phyloP scores from a whole-genome alignment of 2,329 filamentous ascomycete species.

The Pseudogymnoascus sp. region DNA sequence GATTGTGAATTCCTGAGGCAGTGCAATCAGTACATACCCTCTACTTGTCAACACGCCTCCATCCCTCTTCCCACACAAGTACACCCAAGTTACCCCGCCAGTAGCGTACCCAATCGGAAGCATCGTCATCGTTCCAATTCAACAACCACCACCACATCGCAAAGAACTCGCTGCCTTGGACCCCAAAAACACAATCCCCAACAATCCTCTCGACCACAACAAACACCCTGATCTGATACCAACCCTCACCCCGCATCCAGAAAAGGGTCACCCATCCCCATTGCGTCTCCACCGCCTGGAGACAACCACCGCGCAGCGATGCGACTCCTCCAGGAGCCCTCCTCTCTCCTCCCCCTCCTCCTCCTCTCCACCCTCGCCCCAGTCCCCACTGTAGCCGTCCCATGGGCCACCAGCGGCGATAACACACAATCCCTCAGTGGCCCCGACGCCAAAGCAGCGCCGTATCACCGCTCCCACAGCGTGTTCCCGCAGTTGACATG shows the following conservation, averaged over 20 bases:
- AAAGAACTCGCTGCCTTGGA: neutral
- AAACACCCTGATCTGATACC: neutral
- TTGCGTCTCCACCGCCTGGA: conserved; percentile 2
- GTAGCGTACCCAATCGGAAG: neutral
- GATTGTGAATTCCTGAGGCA: neutral
- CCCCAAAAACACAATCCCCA: neutral
- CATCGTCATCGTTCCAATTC: neutral
- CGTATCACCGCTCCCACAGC: conserved; percentile 15
- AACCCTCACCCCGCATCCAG: neutral
- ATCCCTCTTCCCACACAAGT: neutral
- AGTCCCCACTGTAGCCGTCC: conserved; percentile 16
- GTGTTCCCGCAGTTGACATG: conserved; percentile 43
- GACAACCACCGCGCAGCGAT: neutral
- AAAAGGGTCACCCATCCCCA: neutral
- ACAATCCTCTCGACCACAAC: neutral
- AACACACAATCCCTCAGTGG: conserved; percentile 11
- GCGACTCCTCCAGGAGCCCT: neutral
- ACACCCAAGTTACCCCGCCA: neutral
- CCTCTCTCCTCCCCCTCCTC: neutral
- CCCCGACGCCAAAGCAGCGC: conserved; percentile 10
- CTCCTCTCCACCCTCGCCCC: neutral
- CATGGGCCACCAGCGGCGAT: conserved; percentile 17
- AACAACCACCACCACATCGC: neutral
- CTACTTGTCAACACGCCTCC: neutral
- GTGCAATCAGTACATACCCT: neutral